Percentiles rank a stretch among this genome's conserved stretches.
Evolutionary conservation across 192 early-diverging fungal genomes (phyloP).

Genomic region (Backusella circina): DNA sequence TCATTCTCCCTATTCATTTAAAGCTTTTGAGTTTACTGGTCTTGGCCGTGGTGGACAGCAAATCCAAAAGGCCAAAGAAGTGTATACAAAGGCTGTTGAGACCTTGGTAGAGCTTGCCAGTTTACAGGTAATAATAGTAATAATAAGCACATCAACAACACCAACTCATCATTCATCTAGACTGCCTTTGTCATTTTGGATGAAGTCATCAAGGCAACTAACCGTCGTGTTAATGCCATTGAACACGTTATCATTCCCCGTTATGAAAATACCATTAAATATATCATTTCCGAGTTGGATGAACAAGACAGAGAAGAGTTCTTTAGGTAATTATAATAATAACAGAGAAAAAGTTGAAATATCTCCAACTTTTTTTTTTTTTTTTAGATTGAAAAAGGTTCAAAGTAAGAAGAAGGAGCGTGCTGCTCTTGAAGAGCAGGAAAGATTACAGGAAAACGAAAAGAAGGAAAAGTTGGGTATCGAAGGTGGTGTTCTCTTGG

Average conservation of each 20-base stretch:
- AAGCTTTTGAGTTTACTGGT: slow-evolving; percentile 96
- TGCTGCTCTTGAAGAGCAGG: slow-evolving; percentile 55
- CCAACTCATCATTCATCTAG: slow-evolving; percentile 30
- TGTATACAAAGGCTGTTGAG: slow-evolving; percentile 92
- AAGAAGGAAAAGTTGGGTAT: slow-evolving; percentile 3
- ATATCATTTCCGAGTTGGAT: slow-evolving; percentile 95
- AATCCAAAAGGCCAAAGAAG: slow-evolving; percentile 90
- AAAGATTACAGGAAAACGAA: slow-evolving; percentile 16
- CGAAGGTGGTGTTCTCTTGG: slow-evolving; percentile 9
- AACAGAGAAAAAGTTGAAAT: background rate
- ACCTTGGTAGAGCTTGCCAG: slow-evolving; percentile 98
- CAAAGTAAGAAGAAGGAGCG: slow-evolving; percentile 96
- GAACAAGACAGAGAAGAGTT: slow-evolving; percentile 99
- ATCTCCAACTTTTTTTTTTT: too few species aligned
- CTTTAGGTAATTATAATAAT: slow-evolving; percentile 56
- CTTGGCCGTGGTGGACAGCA: slow-evolving; percentile 98
- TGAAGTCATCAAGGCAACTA: slow-evolving; percentile 99
- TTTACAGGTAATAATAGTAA: slow-evolving; percentile 66
- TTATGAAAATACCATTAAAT: slow-evolving; percentile 97
- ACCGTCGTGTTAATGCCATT: slow-evolving; percentile 98
- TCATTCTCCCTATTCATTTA: background rate
- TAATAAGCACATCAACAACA: too few species aligned
- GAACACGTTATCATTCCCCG: slow-evolving; percentile 99
- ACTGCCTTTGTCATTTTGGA: slow-evolving; percentile 99
- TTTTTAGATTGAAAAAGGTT: slow-evolving; percentile 97